Percentiles rank a stretch among this genome's conserved stretches.
phyloP scores from a whole-genome alignment of 2,329 filamentous ascomycete species.

The Trichoderma endophyticum region DNA sequence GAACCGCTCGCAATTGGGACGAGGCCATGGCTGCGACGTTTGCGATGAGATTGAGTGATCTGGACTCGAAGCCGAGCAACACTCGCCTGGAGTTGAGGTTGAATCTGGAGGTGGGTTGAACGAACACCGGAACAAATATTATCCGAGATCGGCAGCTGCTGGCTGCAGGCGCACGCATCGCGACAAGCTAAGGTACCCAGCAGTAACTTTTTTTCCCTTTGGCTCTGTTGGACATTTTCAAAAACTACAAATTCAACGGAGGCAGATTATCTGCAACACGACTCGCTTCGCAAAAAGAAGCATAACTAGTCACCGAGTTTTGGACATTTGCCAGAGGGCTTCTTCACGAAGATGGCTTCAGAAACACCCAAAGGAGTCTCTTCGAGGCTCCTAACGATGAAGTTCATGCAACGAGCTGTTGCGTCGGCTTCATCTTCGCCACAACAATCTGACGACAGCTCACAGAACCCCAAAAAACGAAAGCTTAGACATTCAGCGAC shows the following conservation, averaged over 20 bases:
- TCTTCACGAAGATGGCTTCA: conserved; percentile 39
- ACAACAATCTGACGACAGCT: conserved; percentile 42
- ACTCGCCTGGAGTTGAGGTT: neutral
- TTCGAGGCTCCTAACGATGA: conserved; percentile 86
- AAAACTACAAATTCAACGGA: neutral
- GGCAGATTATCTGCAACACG: neutral
- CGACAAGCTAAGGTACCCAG: neutral
- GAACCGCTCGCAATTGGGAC: conserved; percentile 46
- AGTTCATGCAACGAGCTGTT: conserved; percentile 91
- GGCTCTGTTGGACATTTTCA: neutral
- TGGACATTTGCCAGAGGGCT: neutral
- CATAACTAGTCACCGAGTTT: neutral
- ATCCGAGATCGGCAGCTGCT: neutral
- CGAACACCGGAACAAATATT: conserved; percentile 13
- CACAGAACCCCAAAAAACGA: conserved; percentile 60
- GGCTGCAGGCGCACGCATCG: neutral
- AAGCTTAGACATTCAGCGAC: conserved; percentile 41
- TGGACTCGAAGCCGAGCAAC: conserved; percentile 8
- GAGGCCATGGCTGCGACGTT: conserved; percentile 37
- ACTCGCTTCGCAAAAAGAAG: neutral
- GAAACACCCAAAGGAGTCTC: conserved; percentile 69
- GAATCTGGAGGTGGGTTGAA: conserved; percentile 1
- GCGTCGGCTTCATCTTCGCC: conserved; percentile 51
- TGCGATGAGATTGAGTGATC: conserved; percentile 13
- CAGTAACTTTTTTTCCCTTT: conserved; percentile 1